phyloP scores from a whole-genome alignment of 23 red algal species.

The Gracilaria domingensis region DNA sequence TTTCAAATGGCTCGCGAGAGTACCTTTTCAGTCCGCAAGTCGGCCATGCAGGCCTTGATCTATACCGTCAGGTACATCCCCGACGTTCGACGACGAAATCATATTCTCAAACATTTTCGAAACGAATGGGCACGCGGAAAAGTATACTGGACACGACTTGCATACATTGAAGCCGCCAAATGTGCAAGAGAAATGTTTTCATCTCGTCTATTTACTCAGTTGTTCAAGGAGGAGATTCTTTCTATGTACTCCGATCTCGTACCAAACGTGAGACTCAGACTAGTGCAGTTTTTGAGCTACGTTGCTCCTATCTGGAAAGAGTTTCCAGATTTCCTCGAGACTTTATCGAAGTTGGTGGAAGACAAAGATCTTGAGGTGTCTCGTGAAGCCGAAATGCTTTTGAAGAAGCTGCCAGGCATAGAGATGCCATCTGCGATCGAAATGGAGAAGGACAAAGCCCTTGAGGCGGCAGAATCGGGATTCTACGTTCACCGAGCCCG shows the following conservation, averaged over 20 bases:
- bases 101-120: constrained; percentile 74
- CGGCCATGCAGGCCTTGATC: constrained; percentile 68
- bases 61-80: constrained; percentile 73
- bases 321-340: constrained; percentile 29
- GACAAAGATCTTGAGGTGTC: constrained; percentile 49
- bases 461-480: constrained; percentile 14
- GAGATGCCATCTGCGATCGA: constrained; percentile 17
- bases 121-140: constrained; percentile 82
- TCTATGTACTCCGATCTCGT: constrained; percentile 59
- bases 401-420: constrained; percentile 5
- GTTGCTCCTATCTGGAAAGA: constrained; percentile 52
- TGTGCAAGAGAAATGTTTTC: constrained; percentile 67
- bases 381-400: constrained; percentile 12
- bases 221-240: constrained; percentile 71
- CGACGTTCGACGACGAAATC: constrained; percentile 60
- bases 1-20: constrained; percentile 83
- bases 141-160: constrained; percentile 84
- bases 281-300: constrained; percentile 39
- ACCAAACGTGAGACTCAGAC: constrained; percentile 74
- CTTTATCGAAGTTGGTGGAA: constrained; percentile 3
- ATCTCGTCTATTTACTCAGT: constrained; percentile 36
- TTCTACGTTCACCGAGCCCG: constrained; percentile 22
- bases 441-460: constrained; percentile 31
- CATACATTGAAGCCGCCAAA: constrained; percentile 73
- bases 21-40: constrained; percentile 79